These are phyloP conservation scores for Trichoderma gamsii DNA, from an alignment of 495 filamentous ascomycete genomes.

Conservation along the genomic window DNA sequence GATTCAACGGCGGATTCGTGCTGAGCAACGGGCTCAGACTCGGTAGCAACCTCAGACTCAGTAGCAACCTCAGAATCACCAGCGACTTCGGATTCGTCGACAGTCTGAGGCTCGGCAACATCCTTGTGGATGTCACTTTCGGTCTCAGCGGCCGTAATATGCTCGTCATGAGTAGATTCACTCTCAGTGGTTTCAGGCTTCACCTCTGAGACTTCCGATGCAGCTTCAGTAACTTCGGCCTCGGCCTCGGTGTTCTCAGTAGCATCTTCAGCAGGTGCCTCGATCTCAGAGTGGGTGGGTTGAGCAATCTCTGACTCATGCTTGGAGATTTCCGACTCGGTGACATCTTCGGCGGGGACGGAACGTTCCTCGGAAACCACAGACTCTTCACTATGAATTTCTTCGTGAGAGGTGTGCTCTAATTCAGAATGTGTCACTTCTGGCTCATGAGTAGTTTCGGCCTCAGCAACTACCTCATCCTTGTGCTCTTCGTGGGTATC, in stretches of 20 bases:
- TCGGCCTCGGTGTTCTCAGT: neutral
- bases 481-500: neutral
- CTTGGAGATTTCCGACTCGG: conserved; percentile 11
- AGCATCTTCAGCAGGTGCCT: neutral
- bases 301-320: neutral
- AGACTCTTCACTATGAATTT: neutral
- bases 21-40: neutral
- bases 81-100: neutral
- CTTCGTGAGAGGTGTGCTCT: neutral
- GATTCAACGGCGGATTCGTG: neutral
- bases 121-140: neutral
- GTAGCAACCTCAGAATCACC: neutral
- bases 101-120: neutral
- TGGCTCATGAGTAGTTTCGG: neutral
- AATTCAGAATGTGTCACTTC: neutral
- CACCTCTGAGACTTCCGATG: conserved; percentile 1
- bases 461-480: neutral
- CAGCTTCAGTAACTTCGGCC: neutral
- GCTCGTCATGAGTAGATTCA: neutral
- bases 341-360: neutral
- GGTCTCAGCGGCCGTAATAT: neutral
- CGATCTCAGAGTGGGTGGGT: neutral
- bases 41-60: neutral
- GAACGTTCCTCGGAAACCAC: neutral
- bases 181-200: neutral